These are phyloP conservation scores for Rhizophagus sp. DNA, from an alignment of 192 early-diverging fungal genomes.

Conservation along the genomic window DNA sequence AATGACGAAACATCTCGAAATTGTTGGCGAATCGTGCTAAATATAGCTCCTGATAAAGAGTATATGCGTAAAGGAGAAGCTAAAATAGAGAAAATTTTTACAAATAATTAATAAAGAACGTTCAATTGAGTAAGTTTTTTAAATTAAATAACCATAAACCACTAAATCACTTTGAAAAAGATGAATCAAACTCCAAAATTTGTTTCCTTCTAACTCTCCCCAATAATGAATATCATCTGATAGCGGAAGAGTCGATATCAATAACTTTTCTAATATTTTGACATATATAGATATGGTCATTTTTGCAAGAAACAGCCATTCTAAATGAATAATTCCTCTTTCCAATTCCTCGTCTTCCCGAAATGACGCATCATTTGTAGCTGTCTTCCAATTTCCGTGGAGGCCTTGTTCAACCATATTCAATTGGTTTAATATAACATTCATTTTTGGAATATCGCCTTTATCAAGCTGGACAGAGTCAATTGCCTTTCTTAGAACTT, in stretches of 20 bases:
- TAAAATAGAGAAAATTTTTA: constrained; percentile 1
- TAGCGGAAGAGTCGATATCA: constrained; percentile 61
- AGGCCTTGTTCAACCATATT: neutral
- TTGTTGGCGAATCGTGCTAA: neutral
- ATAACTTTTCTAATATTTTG: constrained; percentile 52
- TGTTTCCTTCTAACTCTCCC: constrained; percentile 53
- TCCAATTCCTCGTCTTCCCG: neutral
- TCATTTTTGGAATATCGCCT: neutral
- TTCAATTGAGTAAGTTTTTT: neutral
- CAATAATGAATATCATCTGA: constrained; percentile 68
- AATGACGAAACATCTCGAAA: constrained; percentile 11
- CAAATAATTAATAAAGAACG: neutral
- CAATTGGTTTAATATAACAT: neutral
- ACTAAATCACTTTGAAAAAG: constrained; percentile 39
- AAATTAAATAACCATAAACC: neutral
- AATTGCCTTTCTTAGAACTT: constrained; percentile 6
- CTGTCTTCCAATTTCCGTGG: neutral
- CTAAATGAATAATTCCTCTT: constrained; percentile 21
- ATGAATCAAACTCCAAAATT: constrained; percentile 43
- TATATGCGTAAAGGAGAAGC: constrained; percentile 12
- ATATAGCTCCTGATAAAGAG: constrained; percentile 7
- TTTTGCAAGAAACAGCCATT: constrained; percentile 54
- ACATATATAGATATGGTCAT: constrained; percentile 59
- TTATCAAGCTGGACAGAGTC: neutral
- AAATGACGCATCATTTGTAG: neutral